phyloP scores from a whole-genome alignment of 2,329 filamentous ascomycete genomes.

The Akanthomyces lecanii region DNA sequence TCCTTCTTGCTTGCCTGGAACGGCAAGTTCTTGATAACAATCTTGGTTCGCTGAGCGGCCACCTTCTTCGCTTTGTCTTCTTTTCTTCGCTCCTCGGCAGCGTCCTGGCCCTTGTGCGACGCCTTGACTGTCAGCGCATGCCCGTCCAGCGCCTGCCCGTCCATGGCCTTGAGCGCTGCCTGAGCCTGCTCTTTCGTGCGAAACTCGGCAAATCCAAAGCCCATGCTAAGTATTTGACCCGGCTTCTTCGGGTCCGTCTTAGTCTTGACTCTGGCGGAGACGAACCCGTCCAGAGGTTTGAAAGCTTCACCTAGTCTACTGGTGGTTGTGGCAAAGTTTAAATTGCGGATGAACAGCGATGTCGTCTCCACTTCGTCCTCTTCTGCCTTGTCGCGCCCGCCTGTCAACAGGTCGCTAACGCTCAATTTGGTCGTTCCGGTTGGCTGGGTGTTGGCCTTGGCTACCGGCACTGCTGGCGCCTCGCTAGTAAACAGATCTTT shows the following conservation, averaged over 20 bases:
- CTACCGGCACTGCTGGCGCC: conserved; percentile 18
- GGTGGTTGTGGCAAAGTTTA: conserved; percentile 86
- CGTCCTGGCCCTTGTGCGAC: conserved; percentile 82
- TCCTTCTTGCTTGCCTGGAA: conserved; percentile 96
- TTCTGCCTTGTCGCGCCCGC: conserved; percentile 44
- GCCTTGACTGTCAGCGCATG: conserved; percentile 81
- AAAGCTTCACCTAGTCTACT: conserved; percentile 73
- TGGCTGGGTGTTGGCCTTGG: conserved; percentile 34
- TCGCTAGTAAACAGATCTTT: conserved; percentile 64
- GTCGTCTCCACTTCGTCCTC: conserved; percentile 57
- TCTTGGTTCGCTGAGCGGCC: conserved; percentile 75
- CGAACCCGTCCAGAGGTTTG: conserved; percentile 76
- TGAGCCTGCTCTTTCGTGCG: conserved; percentile 71
- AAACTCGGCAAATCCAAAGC: conserved; percentile 94
- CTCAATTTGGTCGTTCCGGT: conserved; percentile 57
- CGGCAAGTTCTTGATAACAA: conserved; percentile 96
- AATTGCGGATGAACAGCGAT: conserved; percentile 90
- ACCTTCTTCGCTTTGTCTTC: conserved; percentile 80
- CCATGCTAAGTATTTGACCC: conserved; percentile 88
- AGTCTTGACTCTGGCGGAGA: conserved; percentile 86
- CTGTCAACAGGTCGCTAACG: conserved; percentile 63
- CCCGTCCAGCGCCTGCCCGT: conserved; percentile 80
- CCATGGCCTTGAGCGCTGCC: conserved; percentile 78
- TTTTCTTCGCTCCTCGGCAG: conserved; percentile 77
- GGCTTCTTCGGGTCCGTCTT: conserved; percentile 89